A percentile compares a stretch with the other conserved stretches of the same genome.
These are phyloP conservation scores for Aspergillus melleus DNA, from an alignment of 2,329 filamentous ascomycete species.

Conservation along the genomic window DNA sequence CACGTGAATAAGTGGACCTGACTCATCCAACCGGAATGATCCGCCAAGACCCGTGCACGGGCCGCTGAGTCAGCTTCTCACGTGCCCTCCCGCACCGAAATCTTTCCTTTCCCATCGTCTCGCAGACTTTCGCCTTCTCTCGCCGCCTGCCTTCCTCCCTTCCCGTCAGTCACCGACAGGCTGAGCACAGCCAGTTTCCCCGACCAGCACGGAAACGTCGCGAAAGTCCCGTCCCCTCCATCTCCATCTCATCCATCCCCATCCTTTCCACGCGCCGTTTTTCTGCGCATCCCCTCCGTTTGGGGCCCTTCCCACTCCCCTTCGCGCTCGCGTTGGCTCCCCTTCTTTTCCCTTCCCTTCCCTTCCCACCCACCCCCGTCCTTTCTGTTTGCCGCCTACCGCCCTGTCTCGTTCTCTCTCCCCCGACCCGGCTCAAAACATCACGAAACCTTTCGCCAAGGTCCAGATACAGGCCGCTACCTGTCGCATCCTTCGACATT, in stretches of 20 bases:
- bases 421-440: conserved; percentile 25
- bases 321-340: conserved; percentile 19
- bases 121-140: conserved; percentile 25
- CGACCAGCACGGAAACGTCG: conserved; percentile 35
- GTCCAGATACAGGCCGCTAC: conserved; percentile 26
- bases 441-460: conserved; percentile 37
- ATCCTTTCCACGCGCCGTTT: conserved; percentile 32
- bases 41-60: conserved; percentile 5
- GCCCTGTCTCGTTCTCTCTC: conserved; percentile 17
- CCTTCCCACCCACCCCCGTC: conserved; percentile 18
- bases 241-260: conserved; percentile 40
- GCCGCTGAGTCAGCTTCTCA: conserved; percentile 28
- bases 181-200: conserved; percentile 40
- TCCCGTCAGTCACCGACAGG: conserved; percentile 25
- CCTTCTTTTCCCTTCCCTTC: conserved; percentile 15
- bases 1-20: neutral
- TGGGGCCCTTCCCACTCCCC: conserved; percentile 19
- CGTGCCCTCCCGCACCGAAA: conserved; percentile 28
- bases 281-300: conserved; percentile 28
- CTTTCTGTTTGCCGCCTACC: conserved; percentile 23
- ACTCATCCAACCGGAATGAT: neutral
- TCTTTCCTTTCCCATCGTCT: conserved; percentile 16
- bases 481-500: conserved; percentile 28
- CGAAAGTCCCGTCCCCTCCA: conserved; percentile 41
- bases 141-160: conserved; percentile 30